A percentile compares a stretch with the other conserved stretches of the same genome.
phyloP scores from a whole-genome alignment of 768 basidiomycete species.

The Hericium coralloides region DNA sequence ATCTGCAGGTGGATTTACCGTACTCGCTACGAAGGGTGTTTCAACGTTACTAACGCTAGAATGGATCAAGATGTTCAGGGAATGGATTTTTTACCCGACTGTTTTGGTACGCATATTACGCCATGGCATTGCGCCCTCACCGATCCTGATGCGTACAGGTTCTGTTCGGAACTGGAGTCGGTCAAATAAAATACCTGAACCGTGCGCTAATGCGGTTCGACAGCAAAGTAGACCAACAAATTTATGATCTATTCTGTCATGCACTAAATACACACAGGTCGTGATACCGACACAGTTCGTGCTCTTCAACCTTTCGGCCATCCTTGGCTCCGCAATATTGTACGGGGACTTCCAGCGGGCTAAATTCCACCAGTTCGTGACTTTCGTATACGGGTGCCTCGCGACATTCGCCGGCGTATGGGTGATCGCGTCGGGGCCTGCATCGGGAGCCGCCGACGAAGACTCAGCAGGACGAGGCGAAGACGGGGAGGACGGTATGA shows the following conservation, averaged over 20 bases:
- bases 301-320: conserved; percentile 87
- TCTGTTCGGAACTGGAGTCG: conserved; percentile 63
- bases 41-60: conserved; percentile 77
- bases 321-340: conserved; percentile 86
- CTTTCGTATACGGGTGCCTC: conserved; percentile 78
- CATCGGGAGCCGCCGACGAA: conserved; percentile 3
- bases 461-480: background rate
- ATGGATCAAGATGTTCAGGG: conserved; percentile 66
- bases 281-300: conserved; percentile 96
- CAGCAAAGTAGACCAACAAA: conserved; percentile 52
- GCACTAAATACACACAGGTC: conserved; percentile 33
- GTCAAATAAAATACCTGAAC: conserved; percentile 81
- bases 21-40: conserved; percentile 86
- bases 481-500: conserved; percentile 19
- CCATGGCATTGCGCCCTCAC: background rate
- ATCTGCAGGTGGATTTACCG: conserved; percentile 76
- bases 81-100: conserved; percentile 80
- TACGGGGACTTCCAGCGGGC: conserved; percentile 89
- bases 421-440: conserved; percentile 66
- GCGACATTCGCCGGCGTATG: conserved; percentile 90
- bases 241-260: background rate
- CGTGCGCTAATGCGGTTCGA: conserved; percentile 90
- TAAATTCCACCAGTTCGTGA: conserved; percentile 72
- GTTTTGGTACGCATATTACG: conserved; percentile 43
- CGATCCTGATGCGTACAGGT: conserved; percentile 31